Evolutionary conservation across 345 rosid species (phyloP).

Genomic region (Citrus maxima): DNA sequence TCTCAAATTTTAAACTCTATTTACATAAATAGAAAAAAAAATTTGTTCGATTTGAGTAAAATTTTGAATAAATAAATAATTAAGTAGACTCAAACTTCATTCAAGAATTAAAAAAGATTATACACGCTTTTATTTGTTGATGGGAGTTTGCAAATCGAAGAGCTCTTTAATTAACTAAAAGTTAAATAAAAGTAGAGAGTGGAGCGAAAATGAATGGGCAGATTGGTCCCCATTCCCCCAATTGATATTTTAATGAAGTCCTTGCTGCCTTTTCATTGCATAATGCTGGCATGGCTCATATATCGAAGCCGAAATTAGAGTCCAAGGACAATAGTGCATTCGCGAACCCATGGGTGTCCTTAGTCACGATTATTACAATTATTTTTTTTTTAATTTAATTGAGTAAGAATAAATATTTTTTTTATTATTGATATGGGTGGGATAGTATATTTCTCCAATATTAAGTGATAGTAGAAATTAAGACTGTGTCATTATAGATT

Average conservation of each 20-base stretch:
- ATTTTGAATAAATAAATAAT: too few relatives aligned
- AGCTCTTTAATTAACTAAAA: background rate
- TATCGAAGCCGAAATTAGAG: background rate
- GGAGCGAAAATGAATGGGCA: background rate
- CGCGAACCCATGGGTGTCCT: too few relatives aligned
- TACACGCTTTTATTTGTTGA: background rate
- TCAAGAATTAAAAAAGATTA: background rate
- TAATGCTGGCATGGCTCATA: background rate
- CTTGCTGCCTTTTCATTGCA: background rate
- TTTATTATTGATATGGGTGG: too few relatives aligned
- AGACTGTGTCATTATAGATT: too few relatives aligned
- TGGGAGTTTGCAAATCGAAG: background rate
- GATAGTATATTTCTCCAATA: too few relatives aligned
- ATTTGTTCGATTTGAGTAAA: fast-evolving
- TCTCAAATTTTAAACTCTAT: too few relatives aligned
- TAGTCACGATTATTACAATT: too few relatives aligned
- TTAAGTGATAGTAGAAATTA: too few relatives aligned
- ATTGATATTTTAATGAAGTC: background rate
- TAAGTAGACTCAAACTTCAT: background rate
- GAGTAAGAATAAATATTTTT: too few relatives aligned
- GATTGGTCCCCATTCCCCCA: conserved; percentile 13
- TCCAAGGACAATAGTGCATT: background rate
- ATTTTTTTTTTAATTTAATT: too few relatives aligned
- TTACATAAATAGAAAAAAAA: too few relatives aligned
- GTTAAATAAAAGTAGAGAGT: background rate